Evolutionary conservation across 345 rosid genomes (phyloP), one percentile per base, ranked within the genome.

Genomic region (Moricandia moricandioides): DNA sequence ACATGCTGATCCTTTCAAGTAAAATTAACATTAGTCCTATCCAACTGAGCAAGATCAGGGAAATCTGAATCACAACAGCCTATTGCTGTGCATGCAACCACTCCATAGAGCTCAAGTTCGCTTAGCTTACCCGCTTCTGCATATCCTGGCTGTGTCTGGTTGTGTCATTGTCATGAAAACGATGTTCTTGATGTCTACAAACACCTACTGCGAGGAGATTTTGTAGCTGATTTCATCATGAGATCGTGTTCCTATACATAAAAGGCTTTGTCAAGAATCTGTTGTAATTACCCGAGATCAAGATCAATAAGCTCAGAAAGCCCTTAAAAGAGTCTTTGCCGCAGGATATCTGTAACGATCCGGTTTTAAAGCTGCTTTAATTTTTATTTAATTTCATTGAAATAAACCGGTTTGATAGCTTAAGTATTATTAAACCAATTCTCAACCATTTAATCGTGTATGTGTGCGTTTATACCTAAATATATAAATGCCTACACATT

Each of bases 191-290:
- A 84, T 69, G 73, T 91, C 90, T 47, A 82, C 74, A 80, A 83
- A 62, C 76, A 85, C 89, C 24, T 90, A 79, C 8, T 86, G 63
- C 7, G 85, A 21, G 24, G 73, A 24, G 78, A 37, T 5, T 86
- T 92, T 16, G 79, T 78, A 24, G 82, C 87, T 37, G 79, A 82
- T 74, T 86, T 85, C 71, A 85, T 92, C 86, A 89, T 75, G 31
- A 89, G 86, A 79, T 92, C 96, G 80, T 87, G 90, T 86, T 85
- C 84, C 70, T 97, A 90, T 83, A 85, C 96, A 35, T 85, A 85
- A 57, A 89, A 85, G 73, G 86, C 88, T 66, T 91, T 88, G 69
- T 85, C 85, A 37, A 90, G 64, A 69, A 95, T 87, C 82, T 87
- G 90, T 72, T 87, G 24, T 21, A 21, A 21, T 21, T 21, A 21